Percentiles rank a stretch among this genome's conserved stretches.
phyloP scores from a whole-genome alignment of 352 stramenopile species.

The Pythium oligandrum region DNA sequence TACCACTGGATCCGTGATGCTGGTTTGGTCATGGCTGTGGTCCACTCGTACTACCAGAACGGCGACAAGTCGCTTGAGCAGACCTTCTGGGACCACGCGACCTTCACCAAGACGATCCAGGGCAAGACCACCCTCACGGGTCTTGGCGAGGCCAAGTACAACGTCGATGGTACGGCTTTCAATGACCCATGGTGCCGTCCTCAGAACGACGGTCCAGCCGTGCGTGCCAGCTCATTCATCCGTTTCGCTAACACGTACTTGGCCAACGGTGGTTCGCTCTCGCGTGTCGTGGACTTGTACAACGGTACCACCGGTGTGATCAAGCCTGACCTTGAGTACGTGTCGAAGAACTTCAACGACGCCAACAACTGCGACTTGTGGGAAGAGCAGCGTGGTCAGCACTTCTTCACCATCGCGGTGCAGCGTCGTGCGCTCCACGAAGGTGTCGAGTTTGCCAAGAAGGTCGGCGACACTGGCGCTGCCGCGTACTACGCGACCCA shows the following conservation, averaged over 20 bases:
- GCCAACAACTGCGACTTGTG: slow-evolving; percentile 18
- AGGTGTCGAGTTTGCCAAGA: slow-evolving; percentile 14
- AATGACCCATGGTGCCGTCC: slow-evolving; percentile 21
- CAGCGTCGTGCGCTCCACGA: slow-evolving; percentile 22
- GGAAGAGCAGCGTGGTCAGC: slow-evolving; percentile 19
- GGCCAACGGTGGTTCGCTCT: slow-evolving; percentile 11
- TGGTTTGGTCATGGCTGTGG: slow-evolving; percentile 15
- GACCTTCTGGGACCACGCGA: slow-evolving; percentile 20
- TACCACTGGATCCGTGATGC: slow-evolving; percentile 23
- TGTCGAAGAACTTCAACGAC: slow-evolving; percentile 21
- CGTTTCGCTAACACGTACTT: slow-evolving; percentile 19
- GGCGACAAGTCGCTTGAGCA: slow-evolving; percentile 14
- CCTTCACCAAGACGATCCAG: slow-evolving; percentile 21
- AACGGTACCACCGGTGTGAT: slow-evolving; percentile 22
- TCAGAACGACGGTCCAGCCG: slow-evolving; percentile 20
- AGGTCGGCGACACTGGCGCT: slow-evolving; percentile 14
- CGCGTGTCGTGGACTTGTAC: slow-evolving; percentile 16
- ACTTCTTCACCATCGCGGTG: slow-evolving; percentile 23
- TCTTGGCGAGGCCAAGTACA: slow-evolving; percentile 24
- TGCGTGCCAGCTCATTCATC: slow-evolving; percentile 22
- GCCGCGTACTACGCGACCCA: slow-evolving; percentile 11
- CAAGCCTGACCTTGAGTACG: slow-evolving; percentile 18
- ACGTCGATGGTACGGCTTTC: slow-evolving; percentile 17
- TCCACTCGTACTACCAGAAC: slow-evolving; percentile 13
- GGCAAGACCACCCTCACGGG: slow-evolving; percentile 12